Evolutionary conservation across 129 eudicot genomes (phyloP).

Genomic region (Erigeron canadensis): DNA sequence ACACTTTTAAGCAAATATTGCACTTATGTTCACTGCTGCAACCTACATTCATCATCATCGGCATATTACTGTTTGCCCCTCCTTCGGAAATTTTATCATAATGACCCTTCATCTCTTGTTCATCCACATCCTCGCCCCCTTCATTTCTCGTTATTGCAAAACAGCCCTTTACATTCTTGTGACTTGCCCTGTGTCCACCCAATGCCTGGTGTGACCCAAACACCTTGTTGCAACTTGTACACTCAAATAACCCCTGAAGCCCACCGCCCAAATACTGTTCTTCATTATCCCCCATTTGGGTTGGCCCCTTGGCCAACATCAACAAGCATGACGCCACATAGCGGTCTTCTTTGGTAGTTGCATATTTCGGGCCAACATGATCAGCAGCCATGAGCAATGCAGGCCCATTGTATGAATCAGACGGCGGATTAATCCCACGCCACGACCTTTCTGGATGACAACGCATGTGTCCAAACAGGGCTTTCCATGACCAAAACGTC

Average conservation of each 20-base stretch:
- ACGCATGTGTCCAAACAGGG: conserved; percentile 92
- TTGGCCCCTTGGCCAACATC: conserved; percentile 56
- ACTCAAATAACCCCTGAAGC: conserved; percentile 63
- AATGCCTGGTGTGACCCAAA: conserved; percentile 88
- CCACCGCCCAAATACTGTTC: not conserved
- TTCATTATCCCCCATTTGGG: not conserved
- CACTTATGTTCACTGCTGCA: conserved; percentile 41
- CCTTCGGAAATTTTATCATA: not conserved
- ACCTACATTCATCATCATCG: not conserved
- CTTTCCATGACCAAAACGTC: conserved; percentile 82
- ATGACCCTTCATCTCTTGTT: conserved; percentile 10
- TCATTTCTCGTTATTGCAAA: conserved; percentile 51
- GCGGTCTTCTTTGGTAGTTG: conserved; percentile 55
- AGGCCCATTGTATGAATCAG: conserved; percentile 30
- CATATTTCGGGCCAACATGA: not conserved
- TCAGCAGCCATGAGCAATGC: conserved; percentile 9
- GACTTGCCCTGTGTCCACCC: conserved; percentile 92
- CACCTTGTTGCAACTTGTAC: conserved; percentile 73
- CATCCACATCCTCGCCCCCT: conserved; percentile 30
- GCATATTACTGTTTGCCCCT: not conserved
- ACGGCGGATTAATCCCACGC: conserved; percentile 87
- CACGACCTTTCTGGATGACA: conserved; percentile 96
- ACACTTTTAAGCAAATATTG: conserved; percentile 55
- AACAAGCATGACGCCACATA: conserved; percentile 61
- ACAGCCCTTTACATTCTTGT: conserved; percentile 86